A percentile compares a stretch with the other conserved stretches of the same genome.
phyloP scores from a whole-genome alignment of 2,329 filamentous ascomycete genomes.

The Sporothrix globosa region DNA sequence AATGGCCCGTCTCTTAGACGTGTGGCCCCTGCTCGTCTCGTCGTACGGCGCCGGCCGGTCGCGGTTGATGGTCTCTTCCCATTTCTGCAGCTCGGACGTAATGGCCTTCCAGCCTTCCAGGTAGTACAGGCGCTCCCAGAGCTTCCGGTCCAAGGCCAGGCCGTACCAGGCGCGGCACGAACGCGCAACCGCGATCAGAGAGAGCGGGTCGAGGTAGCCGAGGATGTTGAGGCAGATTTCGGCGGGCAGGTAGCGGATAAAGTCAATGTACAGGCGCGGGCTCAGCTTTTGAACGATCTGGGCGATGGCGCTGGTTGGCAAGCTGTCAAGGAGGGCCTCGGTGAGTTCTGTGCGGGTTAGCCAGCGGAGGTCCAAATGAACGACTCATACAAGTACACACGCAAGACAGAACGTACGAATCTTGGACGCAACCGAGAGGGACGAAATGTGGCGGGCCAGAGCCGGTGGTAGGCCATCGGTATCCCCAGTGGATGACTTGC shows the following conservation, averaged over 20 bases:
- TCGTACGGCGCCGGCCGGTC: slow-evolving; percentile 50
- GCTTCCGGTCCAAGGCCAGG: slow-evolving; percentile 76
- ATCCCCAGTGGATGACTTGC: slow-evolving; percentile 39
- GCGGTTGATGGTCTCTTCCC: slow-evolving; percentile 64
- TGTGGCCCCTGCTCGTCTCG: slow-evolving; percentile 53
- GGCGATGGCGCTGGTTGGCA: slow-evolving; percentile 79
- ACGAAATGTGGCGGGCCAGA: slow-evolving; percentile 55
- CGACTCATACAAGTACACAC: neutral
- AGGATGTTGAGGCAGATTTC: slow-evolving; percentile 92
- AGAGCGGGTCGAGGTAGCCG: slow-evolving; percentile 78
- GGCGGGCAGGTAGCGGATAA: slow-evolving; percentile 79
- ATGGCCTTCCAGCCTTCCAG: slow-evolving; percentile 84
- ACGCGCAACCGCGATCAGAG: slow-evolving; percentile 76
- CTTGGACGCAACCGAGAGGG: slow-evolving; percentile 46
- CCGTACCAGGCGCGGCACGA: slow-evolving; percentile 82
- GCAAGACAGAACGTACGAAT: slow-evolving; percentile 29
- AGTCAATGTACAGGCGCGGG: slow-evolving; percentile 89
- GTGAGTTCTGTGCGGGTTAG: slow-evolving; percentile 66
- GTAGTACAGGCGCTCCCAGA: slow-evolving; percentile 85
- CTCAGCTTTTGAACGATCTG: slow-evolving; percentile 79
- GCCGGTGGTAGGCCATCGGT: slow-evolving; percentile 46
- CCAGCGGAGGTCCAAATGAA: too few species aligned
- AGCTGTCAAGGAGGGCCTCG: slow-evolving; percentile 73
- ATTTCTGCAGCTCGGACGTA: slow-evolving; percentile 64
- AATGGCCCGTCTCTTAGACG: slow-evolving; percentile 59